Evolutionary conservation across 108 stramenopile species (phyloP), one percentile per base, ranked within the genome.

Genomic region (Chaetoceros muelleri): DNA sequence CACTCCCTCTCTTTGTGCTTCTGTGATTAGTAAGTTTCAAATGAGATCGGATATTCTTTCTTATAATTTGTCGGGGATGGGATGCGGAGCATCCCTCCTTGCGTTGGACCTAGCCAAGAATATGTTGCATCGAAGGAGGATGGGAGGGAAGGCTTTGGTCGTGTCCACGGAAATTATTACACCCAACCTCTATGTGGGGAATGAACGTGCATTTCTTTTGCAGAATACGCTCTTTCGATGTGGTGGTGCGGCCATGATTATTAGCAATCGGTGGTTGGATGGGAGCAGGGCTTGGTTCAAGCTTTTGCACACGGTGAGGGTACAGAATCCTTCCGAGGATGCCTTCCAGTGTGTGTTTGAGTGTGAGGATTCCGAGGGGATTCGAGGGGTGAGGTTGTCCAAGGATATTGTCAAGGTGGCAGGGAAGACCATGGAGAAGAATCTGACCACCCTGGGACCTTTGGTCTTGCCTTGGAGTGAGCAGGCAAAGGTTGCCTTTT

Each of bases 201-300:
- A 96, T 55, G 93, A 97, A 48, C 82, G 96, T 1, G 85, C 79
- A 28, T 95, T 96, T 61, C 76, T 98, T 31, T 70, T 98, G 56
- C 98, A 98, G 68, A 98, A 98, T 65, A 97, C 94, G 40, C 72
- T 98, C 30, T 98, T 98, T 80, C 90, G 98, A 27, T 95, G 94
- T 66, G 98, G 98, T 40, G 98, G 98, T 44, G 98, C 98, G 5
- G 98, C 98, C 30, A 91, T 97, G 53, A 75, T 98, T 3, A 82
- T 98, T 10, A 81, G 83, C 25, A 98, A 97, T 76, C 86, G 78
- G 63, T 89, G 93, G 93, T 73, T 66, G 34, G 98, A 96, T 64
- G 98, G 91, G 23, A 75, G 83, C 20, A 77, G 94, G 29, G 96
- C 98, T 5, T 96, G 91, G 87, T 98, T 95, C 87, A 98, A 97